Base-by-base conservation (phyloP, 495 filamentous ascomycete species). In the Neurospora sp. region DNA sequence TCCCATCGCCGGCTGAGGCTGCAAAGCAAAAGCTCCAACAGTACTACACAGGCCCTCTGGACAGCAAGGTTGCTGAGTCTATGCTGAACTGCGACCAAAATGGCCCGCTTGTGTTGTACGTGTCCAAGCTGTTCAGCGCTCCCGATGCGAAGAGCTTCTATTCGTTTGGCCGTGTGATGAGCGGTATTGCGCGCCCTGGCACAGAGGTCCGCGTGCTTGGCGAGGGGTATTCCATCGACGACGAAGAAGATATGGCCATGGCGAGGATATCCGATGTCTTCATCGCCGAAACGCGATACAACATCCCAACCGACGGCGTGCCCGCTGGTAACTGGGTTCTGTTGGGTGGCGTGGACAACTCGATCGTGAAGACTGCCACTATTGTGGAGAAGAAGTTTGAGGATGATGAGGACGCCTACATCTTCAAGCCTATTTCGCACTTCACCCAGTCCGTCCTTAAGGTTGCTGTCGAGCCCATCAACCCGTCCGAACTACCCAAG, bases 391-490 rank as follows among this genome's bases (percentile, higher is more conserved):
- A 88, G 45, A 91, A 89, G 75, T 85, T 97, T 39, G 90, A 92
- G 34, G 90, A 96, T 72, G 87, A 95, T 62, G 94, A 97, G 80
- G 96, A 97, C 71, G 93, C 94, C 3, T 94, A 96, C 79, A 94
- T 99, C 73, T 98, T 99, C 88, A 90, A 90, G 72, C 96, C 96
- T 3, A 87, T 99, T 75, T 88, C 91, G 13, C 96, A 98, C 83
- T 95, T 99, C 83, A 98, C 94, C 59, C 94, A 98, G 81, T 97
- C 94, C 4, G 94, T 99, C 13, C 93, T 98, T 81, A 99, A 99
- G 83, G 93, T 99, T 66, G 96, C 96, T 0, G 94, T 99, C 37
- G 96, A 99, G 80, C 96, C 96, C 8, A 96, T 99, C 82, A 98
- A 98, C 78, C 96, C 96, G 6, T 98, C 94, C 4, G 96, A 99